phyloP scores from a whole-genome alignment of 345 rosid species.

The Mercurialis annua region DNA sequence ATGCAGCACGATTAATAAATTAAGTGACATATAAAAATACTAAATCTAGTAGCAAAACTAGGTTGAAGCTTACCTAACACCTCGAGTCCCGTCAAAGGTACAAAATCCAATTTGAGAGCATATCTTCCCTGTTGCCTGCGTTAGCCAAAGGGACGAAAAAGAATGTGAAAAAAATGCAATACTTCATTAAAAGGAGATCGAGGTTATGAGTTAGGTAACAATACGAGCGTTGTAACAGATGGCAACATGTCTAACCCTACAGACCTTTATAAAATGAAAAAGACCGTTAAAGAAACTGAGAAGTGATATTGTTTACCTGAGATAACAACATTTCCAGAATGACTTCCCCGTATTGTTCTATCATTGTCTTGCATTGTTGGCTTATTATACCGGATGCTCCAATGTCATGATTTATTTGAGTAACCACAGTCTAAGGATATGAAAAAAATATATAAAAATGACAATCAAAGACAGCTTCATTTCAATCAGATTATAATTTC shows the following conservation, averaged over 20 bases:
- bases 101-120: slow-evolving; percentile 35
- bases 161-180: background rate
- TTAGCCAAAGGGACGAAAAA: background rate
- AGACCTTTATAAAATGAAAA: background rate
- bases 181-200: background rate
- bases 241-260: background rate
- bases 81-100: slow-evolving; percentile 15
- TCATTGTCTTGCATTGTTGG: slow-evolving; percentile 34
- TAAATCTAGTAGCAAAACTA: background rate
- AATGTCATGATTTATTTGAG: slow-evolving; percentile 32
- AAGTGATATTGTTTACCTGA: slow-evolving; percentile 13
- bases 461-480: background rate
- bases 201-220: background rate
- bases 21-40: too few relatives aligned
- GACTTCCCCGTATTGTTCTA: slow-evolving; percentile 26
- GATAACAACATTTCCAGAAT: slow-evolving; percentile 29
- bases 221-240: background rate
- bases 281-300: background rate
- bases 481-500: background rate
- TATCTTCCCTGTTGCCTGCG: slow-evolving; percentile 26
- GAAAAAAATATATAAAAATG: slow-evolving; percentile 1
- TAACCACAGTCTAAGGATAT: slow-evolving; percentile 24
- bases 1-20: background rate
- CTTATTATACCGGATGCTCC: slow-evolving; percentile 33
- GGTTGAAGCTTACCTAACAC: slow-evolving; percentile 25